phyloP scores from a whole-genome alignment of 768 basidiomycete genomes.

The Hericium erinaceus region DNA sequence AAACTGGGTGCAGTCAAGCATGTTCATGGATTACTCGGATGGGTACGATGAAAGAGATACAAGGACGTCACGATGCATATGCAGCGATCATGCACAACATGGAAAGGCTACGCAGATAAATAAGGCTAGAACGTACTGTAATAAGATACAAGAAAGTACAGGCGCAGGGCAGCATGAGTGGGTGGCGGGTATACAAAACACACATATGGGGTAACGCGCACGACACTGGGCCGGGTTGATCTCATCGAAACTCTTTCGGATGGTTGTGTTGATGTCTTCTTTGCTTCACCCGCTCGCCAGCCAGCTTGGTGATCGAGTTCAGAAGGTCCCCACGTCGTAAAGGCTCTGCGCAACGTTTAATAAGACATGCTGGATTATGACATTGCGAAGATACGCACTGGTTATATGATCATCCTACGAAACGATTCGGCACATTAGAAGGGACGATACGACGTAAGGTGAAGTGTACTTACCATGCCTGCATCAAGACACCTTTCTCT shows the following conservation, averaged over 20 bases:
- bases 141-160: no score
- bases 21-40: no score
- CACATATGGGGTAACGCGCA: no score
- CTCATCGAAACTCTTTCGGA: neutral
- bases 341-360: slow-evolving; percentile 38
- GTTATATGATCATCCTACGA: slow-evolving; percentile 68
- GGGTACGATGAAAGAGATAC: no score
- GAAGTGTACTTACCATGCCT: slow-evolving; percentile 38
- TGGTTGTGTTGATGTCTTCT: slow-evolving; percentile 1
- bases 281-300: slow-evolving; percentile 41
- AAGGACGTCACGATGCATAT: no score
- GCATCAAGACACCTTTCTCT: slow-evolving; percentile 67
- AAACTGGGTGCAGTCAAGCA: no score
- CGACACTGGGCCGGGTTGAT: neutral
- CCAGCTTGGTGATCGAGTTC: slow-evolving; percentile 76
- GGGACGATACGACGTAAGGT: no score
- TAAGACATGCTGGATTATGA: neutral
- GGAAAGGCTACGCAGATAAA: no score
- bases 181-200: no score
- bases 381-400: slow-evolving; percentile 35
- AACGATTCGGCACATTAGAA: neutral
- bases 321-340: slow-evolving; percentile 69
- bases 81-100: no score
- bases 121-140: no score
- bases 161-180: no score